A percentile compares a stretch with the other conserved stretches of the same genome.
These are phyloP conservation scores for Amphibolis antarctica DNA, from an alignment of 106 monocot genomes.

Conservation along the genomic window DNA sequence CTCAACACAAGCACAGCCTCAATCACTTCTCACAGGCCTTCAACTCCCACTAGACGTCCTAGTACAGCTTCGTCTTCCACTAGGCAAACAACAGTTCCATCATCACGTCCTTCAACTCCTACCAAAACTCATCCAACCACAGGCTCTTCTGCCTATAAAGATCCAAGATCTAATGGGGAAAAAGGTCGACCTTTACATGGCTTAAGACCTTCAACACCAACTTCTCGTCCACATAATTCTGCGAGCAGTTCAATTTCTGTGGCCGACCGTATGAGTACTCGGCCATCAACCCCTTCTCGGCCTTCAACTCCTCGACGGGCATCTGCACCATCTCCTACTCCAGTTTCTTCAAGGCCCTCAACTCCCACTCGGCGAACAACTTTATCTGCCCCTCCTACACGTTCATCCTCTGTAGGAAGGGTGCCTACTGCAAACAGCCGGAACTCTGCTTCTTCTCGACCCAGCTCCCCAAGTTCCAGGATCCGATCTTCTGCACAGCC, in stretches of 20 bases:
- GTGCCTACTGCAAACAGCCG: slow-evolving; percentile 18
- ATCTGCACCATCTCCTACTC: not conserved
- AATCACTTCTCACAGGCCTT: slow-evolving; percentile 47
- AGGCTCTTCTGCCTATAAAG: slow-evolving; percentile 22
- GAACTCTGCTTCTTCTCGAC: slow-evolving; percentile 36
- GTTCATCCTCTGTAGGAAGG: slow-evolving; percentile 45
- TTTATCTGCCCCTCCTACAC: not conserved
- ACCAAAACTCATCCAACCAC: slow-evolving; percentile 30
- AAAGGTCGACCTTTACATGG: slow-evolving; percentile 12
- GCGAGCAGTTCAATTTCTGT: slow-evolving; percentile 3
- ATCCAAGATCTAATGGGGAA: too few species aligned
- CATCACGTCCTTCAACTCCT: slow-evolving; percentile 43
- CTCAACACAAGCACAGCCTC: slow-evolving; percentile 59
- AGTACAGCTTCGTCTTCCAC: not conserved
- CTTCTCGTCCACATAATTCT: slow-evolving; percentile 17
- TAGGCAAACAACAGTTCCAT: slow-evolving; percentile 8
- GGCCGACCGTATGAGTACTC: not conserved
- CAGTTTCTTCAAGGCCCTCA: slow-evolving; percentile 17
- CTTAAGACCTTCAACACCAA: slow-evolving; percentile 35
- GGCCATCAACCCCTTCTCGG: slow-evolving; percentile 7
- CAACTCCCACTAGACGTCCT: slow-evolving; percentile 47
- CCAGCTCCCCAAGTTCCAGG: slow-evolving; percentile 60
- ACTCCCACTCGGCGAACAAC: slow-evolving; percentile 1
- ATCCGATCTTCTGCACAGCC: slow-evolving; percentile 38
- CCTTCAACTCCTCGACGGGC: too few species aligned